Base-by-base conservation (phyloP, 306 rosid species). In the peach (Prunus persica) region DNA sequence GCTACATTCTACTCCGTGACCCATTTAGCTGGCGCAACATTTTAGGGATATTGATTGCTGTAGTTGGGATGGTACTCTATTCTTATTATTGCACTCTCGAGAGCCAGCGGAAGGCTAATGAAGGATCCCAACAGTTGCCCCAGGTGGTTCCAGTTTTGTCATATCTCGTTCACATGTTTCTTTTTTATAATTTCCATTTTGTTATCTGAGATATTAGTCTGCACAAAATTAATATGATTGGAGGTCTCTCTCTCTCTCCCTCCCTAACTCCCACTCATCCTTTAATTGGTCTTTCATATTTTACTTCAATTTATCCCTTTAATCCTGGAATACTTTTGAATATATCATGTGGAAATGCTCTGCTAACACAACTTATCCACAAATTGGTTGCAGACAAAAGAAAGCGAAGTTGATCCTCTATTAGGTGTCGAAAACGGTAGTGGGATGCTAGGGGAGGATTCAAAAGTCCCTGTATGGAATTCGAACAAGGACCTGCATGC, bases 21-120 rank as follows among this genome's bases (percentile, higher is more conserved):
- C 98, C 98, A 67, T 90, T 95, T 83, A 87, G 91, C 86, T 92
- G 97, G 98, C 89, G 92, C 84, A 95, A 95, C 84, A 89, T 95
- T 73, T 69, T 92, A 55, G 98, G 98, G 65, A 95, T 95, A 78
- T 57, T 89, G 64, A 74, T 95, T 78, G 98, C 98, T 78, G 62
- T 95, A 83, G 62, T 89, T 30, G 98, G 98, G 69, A 95, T 95
- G 98, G 87, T 95, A 76, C 82, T 92, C 11, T 95, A 95, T 84
- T 95, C 98, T 65, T 92, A 89, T 80, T 84, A 52, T 74, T 95
- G 91, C 84, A 70, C 83, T 55, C 85, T 64, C 11, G 97, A 95
- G 82, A 90, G 76, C 87, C 97, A 88, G 84, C 89, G 86, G 84
- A 92, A 89, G 73, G 65, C 92, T 38, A 72, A 76, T 78, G 98